Base-by-base conservation (phyloP, 768 basidiomycete genomes). In the Lactifluus piperatus region DNA sequence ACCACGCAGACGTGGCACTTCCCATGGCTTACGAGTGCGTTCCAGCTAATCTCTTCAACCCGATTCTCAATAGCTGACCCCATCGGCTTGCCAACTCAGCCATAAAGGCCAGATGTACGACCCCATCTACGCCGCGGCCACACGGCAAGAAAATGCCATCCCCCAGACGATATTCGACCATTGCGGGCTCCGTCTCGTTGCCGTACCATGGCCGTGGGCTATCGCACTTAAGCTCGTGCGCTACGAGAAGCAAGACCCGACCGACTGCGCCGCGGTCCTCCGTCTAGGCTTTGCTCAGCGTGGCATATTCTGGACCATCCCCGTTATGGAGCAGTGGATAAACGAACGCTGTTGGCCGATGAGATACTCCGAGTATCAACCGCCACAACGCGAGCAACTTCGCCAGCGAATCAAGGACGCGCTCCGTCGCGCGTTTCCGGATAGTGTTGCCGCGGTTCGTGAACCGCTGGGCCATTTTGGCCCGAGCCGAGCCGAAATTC, bases 151-250 rank as follows among this genome's bases (percentile, higher is more conserved):
- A 9, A 74, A 78, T 58, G 46, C 36, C 3, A n/a, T 9, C 8
- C 3, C 70, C 76, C 58, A 81, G 81, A 84, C 83, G 0, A 73
- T 88, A 14, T 89, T 77, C 70, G 71, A 72, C 0, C 79, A 81
- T 1, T 71, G 71, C 0, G 85, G 86, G 47, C 71, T 76, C 14
- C 67, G 73, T 49, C 76, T 89, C 51, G 70, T 87, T 66, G 81
- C 79, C 60, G 84, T 88, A 2, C 80, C 83, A 27, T 86, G 85
- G 58, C 80, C 81, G 60, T 88, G 86, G 86, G 79, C 81, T 1
- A 79, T 88, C 43, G 82, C 85, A 3, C 79, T 88, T 64, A 88
- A 88, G 68, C 75, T 88, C 11, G 84, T 85, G 20, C 76, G 86
- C 6, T 88, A 84, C 68, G 71, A 76, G 39, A 79, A 80, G 53